Base-by-base conservation (phyloP, 495 filamentous ascomycete genomes). In the Xylaria grammica region DNA sequence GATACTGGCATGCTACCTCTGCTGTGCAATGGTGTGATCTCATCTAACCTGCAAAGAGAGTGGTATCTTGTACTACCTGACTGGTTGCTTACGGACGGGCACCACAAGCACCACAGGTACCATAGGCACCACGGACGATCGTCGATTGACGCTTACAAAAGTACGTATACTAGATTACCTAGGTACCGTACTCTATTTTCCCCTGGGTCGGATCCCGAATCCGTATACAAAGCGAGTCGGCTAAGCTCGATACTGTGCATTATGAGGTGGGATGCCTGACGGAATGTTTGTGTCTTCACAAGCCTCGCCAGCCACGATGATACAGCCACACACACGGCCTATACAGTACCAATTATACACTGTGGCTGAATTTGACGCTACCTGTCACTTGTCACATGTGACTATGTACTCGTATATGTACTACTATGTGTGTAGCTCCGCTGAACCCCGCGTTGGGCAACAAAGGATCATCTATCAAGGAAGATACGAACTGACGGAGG, bases 241-340 rank as follows among this genome's bases (percentile, higher is more conserved):
- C n/a, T n/a, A n/a, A n/a, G n/a, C n/a, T n/a, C n/a, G n/a, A n/a
- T n/a, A n/a, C n/a, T n/a, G n/a, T n/a, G n/a, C n/a, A n/a, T n/a
- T 36, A 36, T 36, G 32, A 11, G 11, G 11, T 36, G 5, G 32
- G 32, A 4, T 36, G 4, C 11, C 32, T 17, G 40, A 17, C 3
- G 7, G 6, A 15, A 42, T 42, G 40, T 42, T 42, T 9, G 40
- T 6, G 13, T 17, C 40, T 17, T 7, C 13, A 9, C 40, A 17
- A 42, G 40, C 40, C 40, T 42, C 40, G 32, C 51, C 51, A 54
- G 24, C 24, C 51, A 54, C 30, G 51, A 54, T 54, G 51, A 38
- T 42, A 6, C 7, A 42, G 40, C 40, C 40, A 42, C 40, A 42
- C 3, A 17, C 40, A 9, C 3, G 7, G 40, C 15, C 13, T 11